phyloP scores from a whole-genome alignment of 2,329 filamentous ascomycete genomes.

The Madurella mycetomatis region DNA sequence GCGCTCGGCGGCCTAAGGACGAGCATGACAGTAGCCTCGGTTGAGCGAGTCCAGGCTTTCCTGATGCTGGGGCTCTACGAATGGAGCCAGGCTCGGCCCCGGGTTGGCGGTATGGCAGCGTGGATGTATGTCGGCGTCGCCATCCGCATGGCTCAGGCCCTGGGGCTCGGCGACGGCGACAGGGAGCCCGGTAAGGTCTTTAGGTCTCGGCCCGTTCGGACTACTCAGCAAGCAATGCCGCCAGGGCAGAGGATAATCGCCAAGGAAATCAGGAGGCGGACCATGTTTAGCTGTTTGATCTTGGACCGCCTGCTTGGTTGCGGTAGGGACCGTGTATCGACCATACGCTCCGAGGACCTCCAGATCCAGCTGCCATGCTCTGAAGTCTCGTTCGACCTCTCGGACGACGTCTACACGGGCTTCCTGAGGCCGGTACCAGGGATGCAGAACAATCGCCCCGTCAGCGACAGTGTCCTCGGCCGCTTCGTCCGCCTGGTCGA shows the following conservation, averaged over 20 bases:
- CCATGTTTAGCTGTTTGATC: conserved; percentile 71
- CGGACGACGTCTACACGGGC: conserved; percentile 51
- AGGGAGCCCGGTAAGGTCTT: conserved; percentile 20
- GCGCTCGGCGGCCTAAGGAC: conserved; percentile 46
- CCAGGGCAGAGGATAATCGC: conserved; percentile 42
- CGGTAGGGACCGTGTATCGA: conserved; percentile 57
- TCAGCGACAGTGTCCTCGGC: conserved; percentile 46
- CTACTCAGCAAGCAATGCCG: conserved; percentile 12
- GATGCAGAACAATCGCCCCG: conserved; percentile 24
- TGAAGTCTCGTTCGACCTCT: conserved; percentile 60
- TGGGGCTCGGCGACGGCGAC: conserved; percentile 57
- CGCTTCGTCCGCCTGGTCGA: conserved; percentile 56
- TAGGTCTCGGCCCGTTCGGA: conserved; percentile 3
- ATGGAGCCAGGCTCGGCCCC: conserved; percentile 58
- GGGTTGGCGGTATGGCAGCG: conserved; percentile 51
- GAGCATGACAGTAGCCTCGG: conserved; percentile 47
- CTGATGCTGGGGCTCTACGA: conserved; percentile 70
- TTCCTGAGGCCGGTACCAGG: conserved; percentile 36
- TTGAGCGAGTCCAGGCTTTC: conserved; percentile 62
- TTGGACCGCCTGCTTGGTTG: conserved; percentile 66
- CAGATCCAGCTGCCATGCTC: conserved; percentile 64
- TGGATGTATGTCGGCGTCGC: conserved; percentile 65
- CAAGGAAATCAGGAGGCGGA: conserved; percentile 62
- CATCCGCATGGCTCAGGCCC: conserved; percentile 58
- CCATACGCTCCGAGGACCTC: conserved; percentile 56